Evolutionary conservation across 23 red algal species (phyloP).

Genomic region (Agarophyton chilense): DNA sequence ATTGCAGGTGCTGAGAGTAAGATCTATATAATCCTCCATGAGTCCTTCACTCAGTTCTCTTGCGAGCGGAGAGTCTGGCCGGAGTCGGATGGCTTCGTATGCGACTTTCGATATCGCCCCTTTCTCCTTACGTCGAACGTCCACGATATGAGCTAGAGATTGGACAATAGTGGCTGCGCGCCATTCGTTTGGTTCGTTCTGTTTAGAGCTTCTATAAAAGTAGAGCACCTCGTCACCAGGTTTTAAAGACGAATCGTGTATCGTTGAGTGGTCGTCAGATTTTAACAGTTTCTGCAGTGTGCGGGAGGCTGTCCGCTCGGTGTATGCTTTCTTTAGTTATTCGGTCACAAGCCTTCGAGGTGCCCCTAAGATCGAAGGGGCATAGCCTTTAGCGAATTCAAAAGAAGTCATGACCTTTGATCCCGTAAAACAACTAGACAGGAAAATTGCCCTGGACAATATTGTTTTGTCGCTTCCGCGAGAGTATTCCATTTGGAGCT

Average conservation of each 20-base stretch:
- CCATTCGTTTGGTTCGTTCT: constrained; percentile 9
- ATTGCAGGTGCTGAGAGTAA: neutral
- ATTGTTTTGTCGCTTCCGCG: neutral
- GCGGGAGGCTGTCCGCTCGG: neutral
- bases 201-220: constrained; percentile 5
- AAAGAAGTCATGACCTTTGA: constrained; percentile 19
- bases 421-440: constrained; percentile 14
- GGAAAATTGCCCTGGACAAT: neutral
- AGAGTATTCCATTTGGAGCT: neutral
- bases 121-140: neutral
- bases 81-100: constrained; percentile 32
- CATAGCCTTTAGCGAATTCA: constrained; percentile 10
- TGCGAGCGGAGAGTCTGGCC: neutral
- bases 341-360: neutral
- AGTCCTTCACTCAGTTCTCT: constrained; percentile 9
- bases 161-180: neutral
- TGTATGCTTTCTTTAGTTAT: constrained; percentile 22
- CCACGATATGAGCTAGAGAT: neutral
- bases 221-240: neutral
- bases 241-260: neutral
- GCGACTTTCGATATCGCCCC: neutral
- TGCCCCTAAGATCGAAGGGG: constrained; percentile 2
- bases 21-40: constrained; percentile 16
- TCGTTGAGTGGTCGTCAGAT: neutral
- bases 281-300: neutral